Conservation (phyloP, 2,329 filamentous ascomycete genomes). For the Colletotrichum liaoningense region DNA sequence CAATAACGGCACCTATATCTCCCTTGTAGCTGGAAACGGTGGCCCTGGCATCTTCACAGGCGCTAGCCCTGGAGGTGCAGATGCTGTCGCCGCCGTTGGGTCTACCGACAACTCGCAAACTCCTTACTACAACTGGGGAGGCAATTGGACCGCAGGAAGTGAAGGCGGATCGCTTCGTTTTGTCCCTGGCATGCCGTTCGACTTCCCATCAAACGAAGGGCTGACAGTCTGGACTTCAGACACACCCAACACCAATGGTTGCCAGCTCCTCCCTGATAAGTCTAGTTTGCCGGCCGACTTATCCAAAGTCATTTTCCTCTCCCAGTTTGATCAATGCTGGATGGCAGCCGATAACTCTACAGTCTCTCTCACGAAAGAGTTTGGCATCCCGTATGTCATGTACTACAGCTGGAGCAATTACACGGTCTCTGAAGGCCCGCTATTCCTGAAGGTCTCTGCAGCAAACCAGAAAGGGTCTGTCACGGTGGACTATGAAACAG, state of each 20-base stretch:
- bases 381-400: conserved; percentile 52
- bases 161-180: conserved; percentile 42
- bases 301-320: background rate
- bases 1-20: conserved; percentile 14
- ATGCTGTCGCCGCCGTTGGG: conserved; percentile 24
- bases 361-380: conserved; percentile 36
- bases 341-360: background rate
- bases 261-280: conserved; percentile 5
- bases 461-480: background rate
- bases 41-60: conserved; percentile 17
- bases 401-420: conserved; percentile 52
- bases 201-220: background rate
- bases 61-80: conserved; percentile 4
- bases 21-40: conserved; percentile 13
- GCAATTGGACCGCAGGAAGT: conserved; percentile 16
- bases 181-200: conserved; percentile 2
- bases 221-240: conserved; percentile 21
- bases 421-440: conserved; percentile 54
- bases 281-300: background rate
- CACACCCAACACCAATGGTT: background rate
- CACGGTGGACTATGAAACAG: background rate
- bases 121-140: conserved; percentile 22
- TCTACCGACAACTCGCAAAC: conserved; percentile 28
- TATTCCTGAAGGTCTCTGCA: conserved; percentile 41
- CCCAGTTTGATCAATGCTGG: conserved; percentile 2